Base-by-base conservation (phyloP, 306 rosid genomes). In the Malus orientalis region DNA sequence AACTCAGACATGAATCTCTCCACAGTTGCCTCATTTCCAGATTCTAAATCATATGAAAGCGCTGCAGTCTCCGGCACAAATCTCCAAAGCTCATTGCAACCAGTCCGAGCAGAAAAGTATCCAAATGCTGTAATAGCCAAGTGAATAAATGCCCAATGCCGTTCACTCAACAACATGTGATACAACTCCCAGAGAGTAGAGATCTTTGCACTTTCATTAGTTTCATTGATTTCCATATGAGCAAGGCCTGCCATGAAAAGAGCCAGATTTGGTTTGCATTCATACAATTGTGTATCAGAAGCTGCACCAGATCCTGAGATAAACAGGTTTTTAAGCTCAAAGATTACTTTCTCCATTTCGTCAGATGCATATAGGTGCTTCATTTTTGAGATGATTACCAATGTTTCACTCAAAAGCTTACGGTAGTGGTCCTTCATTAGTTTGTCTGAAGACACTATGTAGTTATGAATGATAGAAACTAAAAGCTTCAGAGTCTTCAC, bases 181-280 rank as follows among this genome's bases (percentile, higher is more conserved):
- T 84, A 88, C 64, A 95, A 74, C 78, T 74, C 87, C 89, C 91
- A 84, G 14, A 73, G 86, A 64, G 88, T 91, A 32, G 87, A 81
- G 76, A 87, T 84, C 81, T 77, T 90, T 19, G 88, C 81, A 80
- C 83, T 86, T 70, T 82, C 76, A 18, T 88, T 91, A 69, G 81
- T 68, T 82, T 83, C 95, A 76, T 85, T 69, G 69, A 95, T 77
- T 79, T 85, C 84, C 87, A 86, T 82, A 80, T 90, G 88, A 51
- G 87, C 62, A 4, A 95, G 88, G 38, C 91, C 96, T 18, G 89
- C 82, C 80, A 92, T 70, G 85, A 95, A 95, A 70, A 76, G 91
- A 79, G 96, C 91, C 80, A 95, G 86, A 66, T 83, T 66, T n/a
- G 98, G 88, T 85, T 90, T 95, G 85, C 97, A 95, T 84, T 86